These are phyloP conservation scores for Citrullus mucosospermus DNA, from an alignment of 306 rosid species.

Conservation along the genomic window DNA sequence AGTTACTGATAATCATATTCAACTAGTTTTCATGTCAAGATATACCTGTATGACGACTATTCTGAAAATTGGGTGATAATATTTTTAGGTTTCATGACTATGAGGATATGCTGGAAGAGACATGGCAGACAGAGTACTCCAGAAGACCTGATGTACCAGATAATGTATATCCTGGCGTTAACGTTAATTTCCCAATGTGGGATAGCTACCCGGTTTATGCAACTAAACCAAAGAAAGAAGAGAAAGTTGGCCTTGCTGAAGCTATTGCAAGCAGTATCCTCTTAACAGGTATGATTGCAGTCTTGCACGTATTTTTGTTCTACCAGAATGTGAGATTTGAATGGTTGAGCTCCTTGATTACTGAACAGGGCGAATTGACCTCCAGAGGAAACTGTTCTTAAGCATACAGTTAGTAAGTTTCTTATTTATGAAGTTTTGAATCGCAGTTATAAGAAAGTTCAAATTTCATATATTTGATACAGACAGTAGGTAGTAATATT, in stretches of 20 bases:
- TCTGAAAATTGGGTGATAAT: background rate
- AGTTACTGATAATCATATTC: conserved; percentile 17
- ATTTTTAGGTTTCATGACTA: conserved; percentile 59
- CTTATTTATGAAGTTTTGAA: conserved; percentile 1
- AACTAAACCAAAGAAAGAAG: conserved; percentile 78
- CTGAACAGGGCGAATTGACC: conserved; percentile 82
- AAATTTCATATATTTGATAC: conserved; percentile 5
- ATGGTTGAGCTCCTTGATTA: conserved; percentile 17
- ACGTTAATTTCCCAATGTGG: conserved; percentile 73
- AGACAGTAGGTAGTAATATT: conserved; percentile 18
- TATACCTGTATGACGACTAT: background rate
- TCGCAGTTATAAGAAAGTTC: background rate
- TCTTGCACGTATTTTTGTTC: conserved; percentile 1
- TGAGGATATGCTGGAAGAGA: conserved; percentile 90
- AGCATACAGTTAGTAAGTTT: conserved; percentile 88
- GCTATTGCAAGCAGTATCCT: conserved; percentile 88
- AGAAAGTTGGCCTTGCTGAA: conserved; percentile 84
- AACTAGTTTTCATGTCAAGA: conserved; percentile 2
- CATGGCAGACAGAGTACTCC: conserved; percentile 75
- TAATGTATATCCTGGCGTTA: conserved; percentile 47
- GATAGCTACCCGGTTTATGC: conserved; percentile 67
- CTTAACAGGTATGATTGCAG: conserved; percentile 45
- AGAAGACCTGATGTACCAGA: conserved; percentile 72
- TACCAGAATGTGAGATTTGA: background rate
- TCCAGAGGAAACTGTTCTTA: conserved; percentile 85